Conservation (phyloP, 202 grass and related monocot species). For the Dendrocalamus latiflorus region DNA sequence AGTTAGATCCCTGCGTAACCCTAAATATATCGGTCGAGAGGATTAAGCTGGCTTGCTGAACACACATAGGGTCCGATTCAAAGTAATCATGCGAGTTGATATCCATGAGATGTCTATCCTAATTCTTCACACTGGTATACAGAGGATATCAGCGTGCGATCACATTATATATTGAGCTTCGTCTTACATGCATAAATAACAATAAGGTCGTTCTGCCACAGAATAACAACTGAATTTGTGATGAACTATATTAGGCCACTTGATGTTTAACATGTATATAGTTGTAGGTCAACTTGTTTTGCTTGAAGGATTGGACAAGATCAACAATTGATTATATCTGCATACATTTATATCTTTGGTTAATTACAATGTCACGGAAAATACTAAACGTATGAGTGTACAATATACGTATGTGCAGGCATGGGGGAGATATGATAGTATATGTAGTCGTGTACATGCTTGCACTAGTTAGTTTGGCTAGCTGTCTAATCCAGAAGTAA, state of each 20-base stretch:
- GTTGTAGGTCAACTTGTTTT: conserved; percentile 1
- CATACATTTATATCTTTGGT: no score
- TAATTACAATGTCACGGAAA: no score
- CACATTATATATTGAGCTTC: neutral
- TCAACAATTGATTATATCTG: no score
- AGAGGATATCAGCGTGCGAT: neutral
- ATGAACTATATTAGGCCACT: neutral
- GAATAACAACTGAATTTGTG: neutral
- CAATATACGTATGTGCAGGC: no score
- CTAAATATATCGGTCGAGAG: no score
- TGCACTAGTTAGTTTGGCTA: no score
- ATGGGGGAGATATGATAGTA: no score
- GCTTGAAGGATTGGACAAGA: neutral
- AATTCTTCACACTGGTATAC: neutral
- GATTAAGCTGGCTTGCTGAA: no score
- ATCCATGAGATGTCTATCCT: neutral
- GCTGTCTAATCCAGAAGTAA: no score
- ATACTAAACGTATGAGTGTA: no score
- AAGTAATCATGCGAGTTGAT: neutral
- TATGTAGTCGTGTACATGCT: no score
- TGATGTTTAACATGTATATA: neutral
- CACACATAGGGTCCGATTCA: neutral
- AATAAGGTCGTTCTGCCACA: neutral
- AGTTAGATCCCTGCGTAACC: no score
- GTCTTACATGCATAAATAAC: neutral